Evolutionary conservation across 305 asterid species (phyloP).

Genomic region (Coffea humblotiana): DNA sequence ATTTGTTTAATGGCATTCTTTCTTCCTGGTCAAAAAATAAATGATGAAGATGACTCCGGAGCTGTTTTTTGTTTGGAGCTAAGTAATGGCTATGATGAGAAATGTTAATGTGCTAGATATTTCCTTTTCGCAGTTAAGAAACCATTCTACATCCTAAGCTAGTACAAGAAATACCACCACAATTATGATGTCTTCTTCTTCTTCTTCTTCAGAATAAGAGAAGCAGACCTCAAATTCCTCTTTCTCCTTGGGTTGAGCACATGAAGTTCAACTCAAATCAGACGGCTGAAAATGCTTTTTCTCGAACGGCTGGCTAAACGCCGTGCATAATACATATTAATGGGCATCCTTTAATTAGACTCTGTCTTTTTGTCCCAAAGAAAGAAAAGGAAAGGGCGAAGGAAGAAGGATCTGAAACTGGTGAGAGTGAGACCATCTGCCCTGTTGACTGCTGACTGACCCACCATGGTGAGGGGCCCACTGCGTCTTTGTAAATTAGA

Average conservation of each 20-base stretch:
- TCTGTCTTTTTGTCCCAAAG: constrained; percentile 5
- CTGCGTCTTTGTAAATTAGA: no score
- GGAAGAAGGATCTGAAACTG: not conserved
- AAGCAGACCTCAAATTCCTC: not conserved
- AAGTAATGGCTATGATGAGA: constrained; percentile 36
- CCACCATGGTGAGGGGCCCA: constrained; percentile 4
- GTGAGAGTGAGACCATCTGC: constrained; percentile 7
- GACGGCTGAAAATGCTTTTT: not conserved
- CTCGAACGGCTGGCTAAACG: not conserved
- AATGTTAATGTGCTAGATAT: constrained; percentile 28
- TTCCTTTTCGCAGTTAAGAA: constrained; percentile 11
- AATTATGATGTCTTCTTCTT: not conserved
- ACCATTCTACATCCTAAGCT: no score
- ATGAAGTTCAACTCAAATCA: not conserved
- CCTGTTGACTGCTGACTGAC: constrained; percentile 17
- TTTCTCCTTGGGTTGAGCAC: not conserved
- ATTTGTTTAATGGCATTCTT: not conserved
- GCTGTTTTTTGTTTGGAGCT: constrained; percentile 6
- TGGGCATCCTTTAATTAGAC: not conserved
- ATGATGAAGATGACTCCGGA: constrained; percentile 30
- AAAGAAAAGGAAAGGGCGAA: not conserved
- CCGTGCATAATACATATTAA: not conserved
- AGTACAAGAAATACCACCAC: no score
- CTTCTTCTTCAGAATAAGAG: not conserved
- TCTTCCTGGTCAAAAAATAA: constrained; percentile 31